Percentiles rank a stretch among this genome's conserved stretches.
These are phyloP conservation scores for Calonectria hawksworthii DNA, from an alignment of 2,329 filamentous ascomycete genomes.

Conservation along the genomic window DNA sequence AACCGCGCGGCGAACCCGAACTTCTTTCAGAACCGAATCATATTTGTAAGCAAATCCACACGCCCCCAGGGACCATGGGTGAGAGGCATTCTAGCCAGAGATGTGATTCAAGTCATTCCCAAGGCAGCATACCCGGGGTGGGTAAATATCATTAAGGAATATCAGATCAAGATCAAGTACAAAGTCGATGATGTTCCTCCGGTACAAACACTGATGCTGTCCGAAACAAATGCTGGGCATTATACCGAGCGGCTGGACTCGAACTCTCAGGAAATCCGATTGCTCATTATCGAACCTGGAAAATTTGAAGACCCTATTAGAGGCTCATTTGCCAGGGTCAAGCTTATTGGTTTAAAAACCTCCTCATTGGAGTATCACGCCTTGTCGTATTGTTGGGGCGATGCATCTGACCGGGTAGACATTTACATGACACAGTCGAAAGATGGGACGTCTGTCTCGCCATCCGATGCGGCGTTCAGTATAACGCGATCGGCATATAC, in stretches of 20 bases:
- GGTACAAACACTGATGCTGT: fast-evolving
- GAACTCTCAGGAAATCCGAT: slow-evolving; percentile 21
- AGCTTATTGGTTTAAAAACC: not conserved
- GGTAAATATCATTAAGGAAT: slow-evolving; percentile 35
- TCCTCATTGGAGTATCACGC: slow-evolving; percentile 13
- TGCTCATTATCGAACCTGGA: slow-evolving; percentile 27
- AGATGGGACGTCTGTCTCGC: fast-evolving
- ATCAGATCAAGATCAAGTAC: slow-evolving; percentile 32
- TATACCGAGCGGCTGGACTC: not conserved
- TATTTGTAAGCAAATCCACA: not conserved
- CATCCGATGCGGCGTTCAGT: not conserved
- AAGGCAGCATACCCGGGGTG: slow-evolving; percentile 35
- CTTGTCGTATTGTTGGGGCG: slow-evolving; percentile 37
- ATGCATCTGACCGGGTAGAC: slow-evolving; percentile 10
- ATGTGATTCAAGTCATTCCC: slow-evolving; percentile 33
- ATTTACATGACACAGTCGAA: not conserved
- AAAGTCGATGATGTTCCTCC: not conserved
- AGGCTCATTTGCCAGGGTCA: slow-evolving; percentile 15
- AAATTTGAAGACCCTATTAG: slow-evolving; percentile 24
- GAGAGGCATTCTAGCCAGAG: slow-evolving; percentile 24
- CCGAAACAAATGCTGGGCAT: slow-evolving; percentile 4
- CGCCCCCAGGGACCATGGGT: slow-evolving; percentile 27
- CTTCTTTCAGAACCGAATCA: slow-evolving; percentile 9
- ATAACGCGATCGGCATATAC: slow-evolving; percentile 28
- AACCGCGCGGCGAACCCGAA: slow-evolving; percentile 29